Evolutionary conservation across 139 green algal genomes (phyloP), one percentile per base, ranked within the genome.

Genomic region (Tetradesmus obliquus): DNA sequence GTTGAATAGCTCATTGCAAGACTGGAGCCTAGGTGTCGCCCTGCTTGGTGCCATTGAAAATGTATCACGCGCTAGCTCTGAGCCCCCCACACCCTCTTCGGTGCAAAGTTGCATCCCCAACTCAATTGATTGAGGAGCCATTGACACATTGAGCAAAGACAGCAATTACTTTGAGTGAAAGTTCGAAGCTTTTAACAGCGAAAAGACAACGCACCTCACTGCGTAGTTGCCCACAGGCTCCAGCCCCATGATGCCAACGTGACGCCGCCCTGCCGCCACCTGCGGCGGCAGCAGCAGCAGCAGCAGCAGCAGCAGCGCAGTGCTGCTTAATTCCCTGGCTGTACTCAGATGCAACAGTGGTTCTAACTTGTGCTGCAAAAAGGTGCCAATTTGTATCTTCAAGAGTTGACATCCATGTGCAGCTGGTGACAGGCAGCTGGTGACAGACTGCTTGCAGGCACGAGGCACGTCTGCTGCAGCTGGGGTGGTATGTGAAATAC

Each of bases 211-310:
- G 82, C 79, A 96, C 93, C 93, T 85, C 10, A 97, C 90, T 24
- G 93, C 95, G 58, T 97, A 97, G 82, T 93, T 95, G 19, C 96
- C 96, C 24, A 97, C 94, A 0, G 92, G 91, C 72, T 97, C 94
- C 15, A 97, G 81, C 0, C 62, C 87, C 69, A 97, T 89, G 69
- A 97, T 96, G 32, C 95, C 92, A 9, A 97, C 94, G 86, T 97
- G 88, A 0, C 94, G 90, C 66, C 96, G 84, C 1, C 96, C 96
- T 13, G 90, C 58, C 15, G 95, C 74, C 45, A 97, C 92, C 94
- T 96, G 94, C 22, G 55, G n/a, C 55, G 74, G 71, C 6, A 57
- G 10, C 6, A 20, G 51, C 5, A 5, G 53, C 54, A 54, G 55
- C 83, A 88, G 54, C 4, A 20, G 5, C 17, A 7, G 22, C 4